Evolutionary conservation across 1,284 basidiomycete genomes (phyloP), one percentile per base, ranked within the genome.

Genomic region (Ganoderma resinaceum): DNA sequence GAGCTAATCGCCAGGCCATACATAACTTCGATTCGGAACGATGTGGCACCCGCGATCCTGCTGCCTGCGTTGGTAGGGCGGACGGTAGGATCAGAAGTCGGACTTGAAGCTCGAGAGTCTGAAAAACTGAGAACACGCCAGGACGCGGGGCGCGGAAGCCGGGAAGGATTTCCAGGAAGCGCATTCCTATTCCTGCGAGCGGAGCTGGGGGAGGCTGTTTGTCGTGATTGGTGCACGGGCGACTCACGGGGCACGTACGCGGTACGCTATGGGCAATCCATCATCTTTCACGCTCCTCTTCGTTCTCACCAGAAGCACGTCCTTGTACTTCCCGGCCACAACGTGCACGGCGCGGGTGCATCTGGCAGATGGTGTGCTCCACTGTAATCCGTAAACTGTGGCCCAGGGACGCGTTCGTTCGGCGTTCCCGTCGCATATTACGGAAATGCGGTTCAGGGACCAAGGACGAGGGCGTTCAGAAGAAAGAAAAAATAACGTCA

Each of bases 191-290:
- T 46, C 26, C 66, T 66, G 58, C 62, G 71, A 68, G 70, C 63
- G 62, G 68, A 53, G 33, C 67, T 69, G 70, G 66, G 70, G 65
- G 68, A 72, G 70, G 61, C 70, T 66, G 33, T 60, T 61, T 61
- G 61, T 64, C 63, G 46, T 49, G 49, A 62, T 9, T 52, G 33
- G 40, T 29, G 42, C 33, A 37, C 43, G 11, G 42, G n/a, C 58
- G 46, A 66, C 70, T 63, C 67, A 66, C 62, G 69, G 64, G 58
- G 43, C 66, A 11, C 18, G 5, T 37, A 5, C 8, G n/a, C 46
- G 18, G 20, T 8, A 18, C 18, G 40, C n/a, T n/a, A n/a, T n/a
- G n/a, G n/a, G n/a, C 12, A 42, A 6, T 9, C 20, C n/a, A 26
- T 49, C 46, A 49, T 49, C 6, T 49, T 49, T 23, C 46, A 1